Base-by-base conservation (phyloP, 495 filamentous ascomycete genomes). In the Neurospora sp. region DNA sequence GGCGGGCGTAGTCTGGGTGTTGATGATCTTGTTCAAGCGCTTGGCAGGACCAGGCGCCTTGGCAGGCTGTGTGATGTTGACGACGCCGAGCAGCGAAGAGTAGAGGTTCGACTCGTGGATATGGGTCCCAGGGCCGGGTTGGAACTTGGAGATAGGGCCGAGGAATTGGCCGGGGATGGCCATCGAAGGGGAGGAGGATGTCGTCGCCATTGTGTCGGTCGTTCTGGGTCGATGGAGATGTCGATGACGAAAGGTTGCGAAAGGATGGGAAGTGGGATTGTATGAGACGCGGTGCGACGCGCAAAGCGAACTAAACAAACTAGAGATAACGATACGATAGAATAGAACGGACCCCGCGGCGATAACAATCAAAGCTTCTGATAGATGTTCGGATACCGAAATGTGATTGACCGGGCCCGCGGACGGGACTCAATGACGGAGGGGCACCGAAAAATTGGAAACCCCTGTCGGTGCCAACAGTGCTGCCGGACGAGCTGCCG, bases 121-220 rank as follows among this genome's bases (percentile, higher is more conserved):
- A 81, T 97, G 93, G 3, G 92, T 96, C 65, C 95, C 95, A 1
- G 92, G 85, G 10, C 95, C 94, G 65, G 92, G 87, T 61, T 81
- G 77, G 81, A 90, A 93, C 72, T 86, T 84, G 39, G 88, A 81
- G 22, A 86, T 79, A 14, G 91, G 81, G 22, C 91, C 94, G 27
- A 98, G 88, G 69, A 88, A 85, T 81, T 95, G 92, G 79, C 95
- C 95, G 45, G 94, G 93, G 65, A 89, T 81, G 38, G 86, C 88
- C 35, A 84, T 71, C 9, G 69, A 44, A 12, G 80, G 69, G 35
- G 76, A 69, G 37, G 71, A 16, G 45, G 72, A 68, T 44, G 75
- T 72, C 71, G 76, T 76, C 41, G 75, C 68, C 73, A 75, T 79
- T 53, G 16, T 37, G 41, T 53, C 27, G 61, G 41, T 53, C n/a